Conservation (phyloP, 2,329 filamentous ascomycete genomes). For the Tolypocladium nubicola region DNA sequence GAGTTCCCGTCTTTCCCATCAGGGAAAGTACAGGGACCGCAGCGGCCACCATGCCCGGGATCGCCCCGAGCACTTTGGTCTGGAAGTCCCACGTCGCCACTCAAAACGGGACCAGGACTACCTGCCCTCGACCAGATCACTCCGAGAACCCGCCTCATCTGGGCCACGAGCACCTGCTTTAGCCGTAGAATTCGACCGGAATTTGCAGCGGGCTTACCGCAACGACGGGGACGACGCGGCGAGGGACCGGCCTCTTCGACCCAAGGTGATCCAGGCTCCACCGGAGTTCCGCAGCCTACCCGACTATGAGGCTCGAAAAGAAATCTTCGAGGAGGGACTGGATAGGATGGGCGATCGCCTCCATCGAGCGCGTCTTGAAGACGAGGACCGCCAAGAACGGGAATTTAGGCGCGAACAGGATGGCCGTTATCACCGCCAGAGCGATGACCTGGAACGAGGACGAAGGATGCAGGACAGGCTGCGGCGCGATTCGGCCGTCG, state of each 20-base stretch:
- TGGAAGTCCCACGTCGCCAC: background rate
- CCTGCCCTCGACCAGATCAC: background rate
- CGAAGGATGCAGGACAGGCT: background rate
- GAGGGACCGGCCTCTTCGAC: background rate
- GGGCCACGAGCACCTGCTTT: background rate
- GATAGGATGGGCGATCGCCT: background rate
- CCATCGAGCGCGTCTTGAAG: background rate
- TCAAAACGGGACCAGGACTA: background rate
- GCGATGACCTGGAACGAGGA: background rate
- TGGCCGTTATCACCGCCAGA: background rate
- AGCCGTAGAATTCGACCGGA: background rate
- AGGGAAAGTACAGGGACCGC: conserved; percentile 3
- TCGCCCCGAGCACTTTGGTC: conserved; percentile 8
- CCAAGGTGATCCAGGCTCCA: background rate
- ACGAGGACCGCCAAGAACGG: background rate
- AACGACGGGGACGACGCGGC: background rate
- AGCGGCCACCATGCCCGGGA: conserved; percentile 5
- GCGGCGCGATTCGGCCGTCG: background rate
- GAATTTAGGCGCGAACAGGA: background rate
- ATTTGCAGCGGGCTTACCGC: background rate
- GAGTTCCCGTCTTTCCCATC: conserved; percentile 4
- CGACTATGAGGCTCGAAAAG: background rate
- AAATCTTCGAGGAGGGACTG: background rate
- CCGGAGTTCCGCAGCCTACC: background rate
- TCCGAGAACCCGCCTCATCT: background rate